Evolutionary conservation across 257 asterid species (phyloP).

Genomic region (Galeopsis tetrahit): DNA sequence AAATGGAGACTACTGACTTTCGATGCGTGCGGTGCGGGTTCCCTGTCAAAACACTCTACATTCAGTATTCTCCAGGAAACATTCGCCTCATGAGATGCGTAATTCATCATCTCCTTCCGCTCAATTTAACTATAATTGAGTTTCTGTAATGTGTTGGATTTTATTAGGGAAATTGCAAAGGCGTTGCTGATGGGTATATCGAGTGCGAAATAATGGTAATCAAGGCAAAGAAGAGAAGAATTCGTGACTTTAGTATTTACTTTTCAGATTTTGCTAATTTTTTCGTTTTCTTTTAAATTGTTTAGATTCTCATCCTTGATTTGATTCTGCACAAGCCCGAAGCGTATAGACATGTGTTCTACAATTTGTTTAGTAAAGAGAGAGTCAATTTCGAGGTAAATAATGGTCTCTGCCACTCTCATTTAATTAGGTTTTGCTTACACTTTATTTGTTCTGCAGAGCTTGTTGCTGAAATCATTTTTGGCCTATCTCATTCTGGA

Average conservation of each 20-base stretch:
- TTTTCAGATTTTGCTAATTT: background rate
- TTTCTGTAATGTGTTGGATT: background rate
- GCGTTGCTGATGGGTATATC: constrained; percentile 81
- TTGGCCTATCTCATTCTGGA: constrained; percentile 60
- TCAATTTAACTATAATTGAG: background rate
- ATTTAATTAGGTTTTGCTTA: constrained; percentile 9
- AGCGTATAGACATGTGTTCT: constrained; percentile 85
- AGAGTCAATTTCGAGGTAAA: constrained; percentile 55
- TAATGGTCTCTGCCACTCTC: background rate
- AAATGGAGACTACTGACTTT: constrained; percentile 30
- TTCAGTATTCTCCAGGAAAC: constrained; percentile 89
- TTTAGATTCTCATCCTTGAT: constrained; percentile 78
- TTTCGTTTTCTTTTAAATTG: constrained; percentile 8
- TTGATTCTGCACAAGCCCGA: constrained; percentile 88
- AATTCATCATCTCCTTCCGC: constrained; percentile 22
- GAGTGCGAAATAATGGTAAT: constrained; percentile 95
- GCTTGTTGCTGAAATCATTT: constrained; percentile 60
- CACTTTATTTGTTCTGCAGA: constrained; percentile 48
- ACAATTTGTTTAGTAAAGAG: constrained; percentile 56
- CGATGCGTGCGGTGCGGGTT: constrained; percentile 76
- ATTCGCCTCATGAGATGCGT: constrained; percentile 93
- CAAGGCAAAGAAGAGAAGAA: background rate
- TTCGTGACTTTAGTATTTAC: background rate
- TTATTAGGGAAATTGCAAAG: constrained; percentile 68
- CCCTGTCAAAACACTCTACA: constrained; percentile 64